Percentiles rank a stretch among this genome's conserved stretches.
These are phyloP conservation scores for Puccinellia tenuiflora DNA, from an alignment of 176 grass and related monocot genomes.

Conservation along the genomic window DNA sequence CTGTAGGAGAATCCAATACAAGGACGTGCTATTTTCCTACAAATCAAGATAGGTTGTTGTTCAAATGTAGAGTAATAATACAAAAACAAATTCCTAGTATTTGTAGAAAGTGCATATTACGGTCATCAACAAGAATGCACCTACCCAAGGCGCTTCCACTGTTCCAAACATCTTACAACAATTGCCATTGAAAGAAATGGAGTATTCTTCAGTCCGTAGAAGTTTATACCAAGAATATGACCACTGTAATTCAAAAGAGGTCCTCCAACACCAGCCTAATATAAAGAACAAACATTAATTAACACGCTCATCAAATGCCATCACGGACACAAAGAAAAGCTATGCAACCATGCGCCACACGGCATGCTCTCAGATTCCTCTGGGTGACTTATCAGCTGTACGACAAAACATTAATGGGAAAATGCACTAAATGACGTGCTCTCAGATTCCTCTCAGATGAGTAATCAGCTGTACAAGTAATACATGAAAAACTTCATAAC, in stretches of 20 bases:
- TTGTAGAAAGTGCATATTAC: neutral
- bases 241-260: neutral
- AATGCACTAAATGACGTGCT: no score
- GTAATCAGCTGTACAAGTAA: no score
- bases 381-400: no score
- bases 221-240: neutral
- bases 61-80: no score
- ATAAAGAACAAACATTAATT: neutral
- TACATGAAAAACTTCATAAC: no score
- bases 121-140: neutral
- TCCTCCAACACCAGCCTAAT: neutral
- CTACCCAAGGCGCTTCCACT: neutral
- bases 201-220: neutral
- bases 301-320: neutral
- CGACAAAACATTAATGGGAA: no score
- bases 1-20: no score
- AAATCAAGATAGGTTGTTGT: no score
- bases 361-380: no score
- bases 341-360: neutral
- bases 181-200: neutral
- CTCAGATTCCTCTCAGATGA: no score
- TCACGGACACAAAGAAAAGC: neutral
- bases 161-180: neutral
- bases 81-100: no score
- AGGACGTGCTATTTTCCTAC: no score